Evolutionary conservation across 1,284 basidiomycete species (phyloP).

Genomic region (Anthracocystis panici-leucophaei): DNA sequence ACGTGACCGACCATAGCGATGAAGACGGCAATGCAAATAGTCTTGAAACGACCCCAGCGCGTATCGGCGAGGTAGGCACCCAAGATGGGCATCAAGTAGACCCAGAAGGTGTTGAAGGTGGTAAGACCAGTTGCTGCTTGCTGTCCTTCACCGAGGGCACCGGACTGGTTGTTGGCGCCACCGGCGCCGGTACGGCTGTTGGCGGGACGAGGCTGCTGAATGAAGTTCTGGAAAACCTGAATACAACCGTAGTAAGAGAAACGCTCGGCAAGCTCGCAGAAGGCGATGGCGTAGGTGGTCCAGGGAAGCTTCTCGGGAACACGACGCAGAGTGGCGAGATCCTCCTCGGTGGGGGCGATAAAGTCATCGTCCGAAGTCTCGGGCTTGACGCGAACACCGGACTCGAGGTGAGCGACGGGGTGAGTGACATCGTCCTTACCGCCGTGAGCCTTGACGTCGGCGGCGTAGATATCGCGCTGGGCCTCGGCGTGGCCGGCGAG

Average conservation of each 20-base stretch:
- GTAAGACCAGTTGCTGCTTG: slow-evolving; percentile 64
- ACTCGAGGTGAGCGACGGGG: slow-evolving; percentile 50
- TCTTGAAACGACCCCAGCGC: slow-evolving; percentile 72
- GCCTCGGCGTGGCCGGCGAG: slow-evolving; percentile 50
- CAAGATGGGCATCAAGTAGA: slow-evolving; percentile 65
- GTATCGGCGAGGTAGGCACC: slow-evolving; percentile 71
- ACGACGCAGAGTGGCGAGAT: slow-evolving; percentile 60
- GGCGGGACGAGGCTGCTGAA: slow-evolving; percentile 60
- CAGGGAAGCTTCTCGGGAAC: slow-evolving; percentile 66
- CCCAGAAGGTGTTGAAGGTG: slow-evolving; percentile 68
- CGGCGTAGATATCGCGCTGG: slow-evolving; percentile 33
- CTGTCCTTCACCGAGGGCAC: slow-evolving; percentile 66
- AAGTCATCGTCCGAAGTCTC: slow-evolving; percentile 42
- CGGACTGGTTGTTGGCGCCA: slow-evolving; percentile 55
- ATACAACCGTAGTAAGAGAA: slow-evolving; percentile 67
- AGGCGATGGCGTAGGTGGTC: slow-evolving; percentile 62
- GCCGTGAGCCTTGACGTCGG: slow-evolving; percentile 43
- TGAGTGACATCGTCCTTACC: slow-evolving; percentile 32
- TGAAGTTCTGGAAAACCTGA: slow-evolving; percentile 67
- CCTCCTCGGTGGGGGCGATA: slow-evolving; percentile 58
- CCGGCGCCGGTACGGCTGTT: slow-evolving; percentile 57
- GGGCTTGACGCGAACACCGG: slow-evolving; percentile 32
- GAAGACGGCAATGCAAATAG: slow-evolving; percentile 70
- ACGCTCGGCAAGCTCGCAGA: slow-evolving; percentile 69
- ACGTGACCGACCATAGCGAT: slow-evolving; percentile 74